Conservation (phyloP, 2,329 filamentous ascomycete genomes). For the Aureobasidium sp. region DNA sequence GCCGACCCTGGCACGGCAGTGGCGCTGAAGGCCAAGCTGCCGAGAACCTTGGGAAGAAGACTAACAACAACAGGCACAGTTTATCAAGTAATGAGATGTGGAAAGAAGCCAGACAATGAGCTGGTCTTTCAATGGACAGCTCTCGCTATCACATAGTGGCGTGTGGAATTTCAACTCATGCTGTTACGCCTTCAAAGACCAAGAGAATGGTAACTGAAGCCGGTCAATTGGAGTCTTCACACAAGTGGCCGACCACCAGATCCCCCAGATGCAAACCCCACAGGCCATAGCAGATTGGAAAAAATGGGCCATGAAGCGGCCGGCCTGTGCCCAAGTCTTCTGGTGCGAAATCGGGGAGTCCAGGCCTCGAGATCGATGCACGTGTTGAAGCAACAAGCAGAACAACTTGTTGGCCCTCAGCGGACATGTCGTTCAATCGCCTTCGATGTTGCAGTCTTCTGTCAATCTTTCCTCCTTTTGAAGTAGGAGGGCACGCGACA, state of each 20-base stretch:
- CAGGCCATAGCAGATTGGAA: background rate
- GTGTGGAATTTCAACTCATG: background rate
- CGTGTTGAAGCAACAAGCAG: background rate
- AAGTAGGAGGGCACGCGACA: slow-evolving; percentile 4
- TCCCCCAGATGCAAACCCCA: slow-evolving; percentile 2
- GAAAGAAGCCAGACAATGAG: background rate
- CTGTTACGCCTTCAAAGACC: background rate
- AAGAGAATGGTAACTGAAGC: background rate
- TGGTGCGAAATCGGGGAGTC: background rate
- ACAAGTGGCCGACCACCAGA: background rate
- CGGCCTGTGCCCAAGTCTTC: background rate
- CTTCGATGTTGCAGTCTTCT: background rate
- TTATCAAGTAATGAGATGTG: background rate
- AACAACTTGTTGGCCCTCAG: background rate
- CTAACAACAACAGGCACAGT: background rate
- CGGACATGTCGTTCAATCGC: background rate
- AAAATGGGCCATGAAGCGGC: background rate
- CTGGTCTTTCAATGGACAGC: background rate
- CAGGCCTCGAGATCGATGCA: background rate
- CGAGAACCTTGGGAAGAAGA: background rate
- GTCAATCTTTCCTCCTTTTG: slow-evolving; percentile 1
- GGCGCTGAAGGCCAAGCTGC: background rate
- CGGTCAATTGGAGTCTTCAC: background rate
- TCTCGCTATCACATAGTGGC: background rate
- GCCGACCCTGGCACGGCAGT: background rate